phyloP scores from a whole-genome alignment of 148 eudicot species.

The Diospyros kaki region DNA sequence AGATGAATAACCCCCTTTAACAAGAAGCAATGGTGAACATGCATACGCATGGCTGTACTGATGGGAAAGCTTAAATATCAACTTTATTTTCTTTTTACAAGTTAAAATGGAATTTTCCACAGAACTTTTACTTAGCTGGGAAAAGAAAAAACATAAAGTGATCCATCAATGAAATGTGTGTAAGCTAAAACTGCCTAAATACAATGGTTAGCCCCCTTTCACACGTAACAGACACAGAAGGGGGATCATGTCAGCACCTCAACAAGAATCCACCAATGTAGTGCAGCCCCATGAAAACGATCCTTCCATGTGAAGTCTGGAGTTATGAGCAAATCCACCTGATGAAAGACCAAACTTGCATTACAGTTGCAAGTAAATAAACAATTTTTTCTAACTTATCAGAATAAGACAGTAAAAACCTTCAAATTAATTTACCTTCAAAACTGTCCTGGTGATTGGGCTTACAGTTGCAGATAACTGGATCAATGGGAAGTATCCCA shows the following conservation, averaged over 20 bases:
- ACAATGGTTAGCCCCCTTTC: background rate
- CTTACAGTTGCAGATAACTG: slow-evolving; percentile 92
- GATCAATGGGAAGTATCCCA: slow-evolving; percentile 74
- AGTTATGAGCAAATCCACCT: slow-evolving; percentile 84
- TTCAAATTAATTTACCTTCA: slow-evolving; percentile 58
- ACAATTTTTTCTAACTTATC: background rate
- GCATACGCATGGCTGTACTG: background rate
- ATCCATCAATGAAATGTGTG: background rate
- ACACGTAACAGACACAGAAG: background rate
- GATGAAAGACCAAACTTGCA: slow-evolving; percentile 3
- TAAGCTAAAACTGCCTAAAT: background rate
- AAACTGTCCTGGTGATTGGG: slow-evolving; percentile 98
- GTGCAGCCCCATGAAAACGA: slow-evolving; percentile 89
- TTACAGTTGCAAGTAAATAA: slow-evolving; percentile 8
- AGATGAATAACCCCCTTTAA: background rate
- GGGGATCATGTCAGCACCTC: slow-evolving; percentile 47
- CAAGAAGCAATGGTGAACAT: no score
- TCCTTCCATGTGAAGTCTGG: slow-evolving; percentile 98
- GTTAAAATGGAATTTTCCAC: no score
- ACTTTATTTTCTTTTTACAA: background rate
- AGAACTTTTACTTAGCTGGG: background rate
- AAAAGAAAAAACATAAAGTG: no score
- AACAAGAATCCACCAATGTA: slow-evolving; percentile 97
- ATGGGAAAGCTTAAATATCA: background rate
- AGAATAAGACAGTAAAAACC: background rate